phyloP scores from a whole-genome alignment of 2,329 filamentous ascomycete species.

The Orbilia javanica region DNA sequence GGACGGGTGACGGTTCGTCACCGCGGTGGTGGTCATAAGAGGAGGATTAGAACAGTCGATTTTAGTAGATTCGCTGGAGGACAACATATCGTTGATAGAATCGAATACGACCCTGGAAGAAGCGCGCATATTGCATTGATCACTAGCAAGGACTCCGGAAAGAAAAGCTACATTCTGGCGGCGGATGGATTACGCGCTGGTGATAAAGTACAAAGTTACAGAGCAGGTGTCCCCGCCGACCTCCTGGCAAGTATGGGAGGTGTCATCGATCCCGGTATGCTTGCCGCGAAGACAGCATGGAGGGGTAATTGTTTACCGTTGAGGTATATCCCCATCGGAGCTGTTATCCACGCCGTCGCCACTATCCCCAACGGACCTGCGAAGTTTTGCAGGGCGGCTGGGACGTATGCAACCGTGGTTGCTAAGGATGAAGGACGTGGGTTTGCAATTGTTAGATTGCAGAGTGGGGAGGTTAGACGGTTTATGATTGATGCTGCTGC shows the following conservation, averaged over 20 bases:
- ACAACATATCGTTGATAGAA: constrained; percentile 87
- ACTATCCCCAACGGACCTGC: constrained; percentile 79
- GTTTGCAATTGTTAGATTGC: constrained; percentile 85
- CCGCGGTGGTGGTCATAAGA: constrained; percentile 89
- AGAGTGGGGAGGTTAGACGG: constrained; percentile 91
- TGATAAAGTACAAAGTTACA: constrained; percentile 91
- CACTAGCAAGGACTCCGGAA: constrained; percentile 78
- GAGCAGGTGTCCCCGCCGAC: constrained; percentile 86
- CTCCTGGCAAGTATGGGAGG: constrained; percentile 93
- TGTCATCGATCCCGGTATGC: constrained; percentile 89
- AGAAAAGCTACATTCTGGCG: constrained; percentile 92
- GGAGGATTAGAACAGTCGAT: constrained; percentile 91
- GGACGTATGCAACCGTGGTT: constrained; percentile 88
- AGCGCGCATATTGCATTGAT: constrained; percentile 93
- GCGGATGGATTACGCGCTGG: constrained; percentile 92
- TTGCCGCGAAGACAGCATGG: constrained; percentile 93
- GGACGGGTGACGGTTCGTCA: constrained; percentile 90
- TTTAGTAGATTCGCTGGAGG: constrained; percentile 84
- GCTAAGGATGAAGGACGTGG: constrained; percentile 83
- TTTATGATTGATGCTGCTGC: constrained; percentile 93
- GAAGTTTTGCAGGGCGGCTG: constrained; percentile 94
- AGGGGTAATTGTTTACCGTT: constrained; percentile 94
- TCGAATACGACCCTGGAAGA: constrained; percentile 95
- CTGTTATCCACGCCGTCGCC: constrained; percentile 89
- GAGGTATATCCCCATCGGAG: constrained; percentile 96